phyloP scores from a whole-genome alignment of 2,329 filamentous ascomycete genomes.

The Xylaria sp. region DNA sequence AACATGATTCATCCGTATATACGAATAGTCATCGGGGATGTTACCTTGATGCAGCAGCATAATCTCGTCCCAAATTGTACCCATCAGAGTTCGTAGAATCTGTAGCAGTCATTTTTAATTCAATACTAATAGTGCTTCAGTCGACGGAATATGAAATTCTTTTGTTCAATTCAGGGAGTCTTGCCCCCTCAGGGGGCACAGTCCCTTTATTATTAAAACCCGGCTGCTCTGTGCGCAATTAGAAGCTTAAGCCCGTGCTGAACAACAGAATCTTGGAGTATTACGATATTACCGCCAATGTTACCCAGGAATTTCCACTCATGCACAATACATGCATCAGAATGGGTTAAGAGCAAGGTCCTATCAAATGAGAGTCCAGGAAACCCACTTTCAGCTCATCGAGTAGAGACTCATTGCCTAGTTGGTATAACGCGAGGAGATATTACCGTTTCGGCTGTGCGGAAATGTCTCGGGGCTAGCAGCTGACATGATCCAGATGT shows the following conservation, averaged over 20 bases:
- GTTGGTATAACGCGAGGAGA: not conserved
- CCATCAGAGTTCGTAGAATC: constrained; percentile 18
- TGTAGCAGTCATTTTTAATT: constrained; percentile 7
- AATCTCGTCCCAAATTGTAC: constrained; percentile 28
- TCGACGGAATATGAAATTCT: not conserved
- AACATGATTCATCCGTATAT: not conserved
- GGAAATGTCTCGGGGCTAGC: not conserved
- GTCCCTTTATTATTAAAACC: not conserved
- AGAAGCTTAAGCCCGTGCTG: not conserved
- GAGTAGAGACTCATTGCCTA: not conserved
- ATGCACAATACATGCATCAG: not conserved
- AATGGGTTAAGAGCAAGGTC: not conserved
- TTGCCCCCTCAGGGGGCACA: not conserved
- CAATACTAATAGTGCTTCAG: not conserved
- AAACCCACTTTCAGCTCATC: not conserved
- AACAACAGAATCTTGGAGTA: not conserved
- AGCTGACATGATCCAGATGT: not conserved
- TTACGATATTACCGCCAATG: not conserved
- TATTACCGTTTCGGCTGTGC: not conserved
- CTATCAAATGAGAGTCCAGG: not conserved
- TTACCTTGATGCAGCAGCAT: constrained; percentile 31
- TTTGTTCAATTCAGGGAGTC: not conserved
- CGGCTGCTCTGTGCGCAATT: not conserved
- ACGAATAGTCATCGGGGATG: not conserved
- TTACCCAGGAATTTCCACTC: not conserved